Base-by-base conservation (phyloP, 2,329 filamentous ascomycete species). In the Bertia moriformis region DNA sequence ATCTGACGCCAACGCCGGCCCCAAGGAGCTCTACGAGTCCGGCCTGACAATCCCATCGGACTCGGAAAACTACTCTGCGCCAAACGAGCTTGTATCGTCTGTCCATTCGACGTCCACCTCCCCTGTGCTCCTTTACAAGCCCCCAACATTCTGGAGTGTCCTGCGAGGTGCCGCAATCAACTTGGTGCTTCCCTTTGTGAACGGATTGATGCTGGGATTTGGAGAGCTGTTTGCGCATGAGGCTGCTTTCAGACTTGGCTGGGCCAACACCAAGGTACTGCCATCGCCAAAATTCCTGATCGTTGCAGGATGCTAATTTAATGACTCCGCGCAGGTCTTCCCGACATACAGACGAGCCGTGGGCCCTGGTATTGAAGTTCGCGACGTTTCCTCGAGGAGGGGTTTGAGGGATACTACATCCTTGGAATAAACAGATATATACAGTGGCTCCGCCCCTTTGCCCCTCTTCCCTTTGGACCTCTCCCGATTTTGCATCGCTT, bases 141-240 rank as follows among this genome's bases (percentile, higher is more conserved):
- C 88, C 3, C 88, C 91, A 2, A 93, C 87, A 0, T 51, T 93
- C 35, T 94, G 85, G 84, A 78, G 83, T 7, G 59, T 98, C 45
- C 48, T 95, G 40, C 77, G 89, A 40, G 86, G 91, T 27, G 85
- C 87, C 14, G 87, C 88, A 4, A 98, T 98, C 62, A 98, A 98
- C 57, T 66, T 98, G n/a, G 52, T 98, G 1, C 63, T 98, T 15
- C 91, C 91, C 0, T 98, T 98, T 52, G 76, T 98, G 53, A 98
- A 98, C 62, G 91, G 91, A 37, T 73, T 98, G 67, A 98, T 98
- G 91, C 63, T 98, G 52, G 91, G 91, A 2, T 95, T 98, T 53
- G 91, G 91, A 48, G 91, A 98, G 63, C 63, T 98, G 39, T 89
- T 98, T 59, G 91, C 91, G 40, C 91, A 98, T 55, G 91, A 98